A percentile compares a stretch with the other conserved stretches of the same genome.
These are phyloP conservation scores for Ascochyta clinopodiicola DNA, from an alignment of 2,329 filamentous ascomycete genomes.

Conservation along the genomic window DNA sequence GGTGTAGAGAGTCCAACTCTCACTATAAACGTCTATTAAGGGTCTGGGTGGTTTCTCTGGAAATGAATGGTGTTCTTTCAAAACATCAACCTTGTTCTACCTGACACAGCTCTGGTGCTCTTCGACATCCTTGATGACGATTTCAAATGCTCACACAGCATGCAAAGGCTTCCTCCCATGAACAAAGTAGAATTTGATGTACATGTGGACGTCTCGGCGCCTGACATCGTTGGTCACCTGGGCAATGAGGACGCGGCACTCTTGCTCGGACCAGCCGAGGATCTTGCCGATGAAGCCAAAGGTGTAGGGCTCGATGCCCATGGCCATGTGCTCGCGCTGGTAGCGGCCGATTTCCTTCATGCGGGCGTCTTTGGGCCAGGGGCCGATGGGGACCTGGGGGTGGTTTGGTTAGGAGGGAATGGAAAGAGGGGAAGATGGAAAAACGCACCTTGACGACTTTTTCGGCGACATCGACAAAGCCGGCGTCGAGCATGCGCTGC, in stretches of 20 bases:
- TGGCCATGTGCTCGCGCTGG: constrained; percentile 44
- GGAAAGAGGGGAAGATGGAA: too few species aligned
- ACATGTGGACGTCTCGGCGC: constrained; percentile 37
- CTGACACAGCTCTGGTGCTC: too few species aligned
- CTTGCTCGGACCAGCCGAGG: constrained; percentile 43
- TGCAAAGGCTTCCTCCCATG: constrained; percentile 36
- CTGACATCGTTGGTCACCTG: constrained; percentile 43
- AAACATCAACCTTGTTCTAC: too few species aligned
- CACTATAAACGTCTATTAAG: too few species aligned
- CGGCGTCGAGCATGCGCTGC: constrained; percentile 37
- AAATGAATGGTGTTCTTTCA: too few species aligned
- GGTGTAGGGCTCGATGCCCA: constrained; percentile 47
- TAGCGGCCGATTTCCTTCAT: constrained; percentile 59
- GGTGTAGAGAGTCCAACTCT: too few species aligned
- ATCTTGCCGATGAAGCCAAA: constrained; percentile 46
- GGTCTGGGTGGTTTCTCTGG: too few species aligned
- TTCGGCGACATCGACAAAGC: constrained; percentile 45
- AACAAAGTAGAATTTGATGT: constrained; percentile 46
- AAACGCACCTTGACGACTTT: constrained; percentile 41
- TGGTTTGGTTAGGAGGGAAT: background rate
- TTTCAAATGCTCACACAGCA: background rate
- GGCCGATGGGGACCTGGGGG: constrained; percentile 40
- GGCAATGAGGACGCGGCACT: constrained; percentile 44
- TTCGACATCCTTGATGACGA: too few species aligned
- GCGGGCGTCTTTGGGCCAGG: constrained; percentile 57